A percentile compares a stretch with the other conserved stretches of the same genome.
phyloP scores from a whole-genome alignment of 2,329 filamentous ascomycete genomes.

The Hypocreales sp. region DNA sequence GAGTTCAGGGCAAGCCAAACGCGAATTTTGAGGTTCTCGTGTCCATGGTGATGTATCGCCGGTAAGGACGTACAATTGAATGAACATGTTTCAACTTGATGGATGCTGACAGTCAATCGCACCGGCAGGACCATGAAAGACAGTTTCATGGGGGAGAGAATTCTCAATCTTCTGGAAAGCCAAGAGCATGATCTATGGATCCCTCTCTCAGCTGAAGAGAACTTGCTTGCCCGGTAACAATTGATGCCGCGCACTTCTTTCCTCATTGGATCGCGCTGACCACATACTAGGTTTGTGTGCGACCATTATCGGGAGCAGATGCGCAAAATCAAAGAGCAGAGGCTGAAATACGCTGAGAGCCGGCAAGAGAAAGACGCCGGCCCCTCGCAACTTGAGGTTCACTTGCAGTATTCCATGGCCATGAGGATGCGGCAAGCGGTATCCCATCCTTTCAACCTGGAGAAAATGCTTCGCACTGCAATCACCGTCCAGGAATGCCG shows the following conservation, averaged over 20 bases:
- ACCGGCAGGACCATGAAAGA: slow-evolving; percentile 11
- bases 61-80: slow-evolving; percentile 10
- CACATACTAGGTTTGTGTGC: too few relatives aligned
- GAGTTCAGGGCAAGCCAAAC: slow-evolving; percentile 4
- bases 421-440: slow-evolving; percentile 7
- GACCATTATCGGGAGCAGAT: too few relatives aligned
- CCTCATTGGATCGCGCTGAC: not conserved
- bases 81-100: too few relatives aligned
- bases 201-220: slow-evolving; percentile 11
- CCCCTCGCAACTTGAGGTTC: too few relatives aligned
- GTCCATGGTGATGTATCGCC: slow-evolving; percentile 12
- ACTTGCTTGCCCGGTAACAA: slow-evolving; percentile 9
- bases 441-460: slow-evolving; percentile 14
- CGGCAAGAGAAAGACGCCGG: too few relatives aligned
- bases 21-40: slow-evolving; percentile 7
- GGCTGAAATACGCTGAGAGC: too few relatives aligned
- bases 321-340: too few relatives aligned
- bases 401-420: too few relatives aligned
- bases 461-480: slow-evolving; percentile 8
- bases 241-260: not conserved
- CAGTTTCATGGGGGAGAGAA: slow-evolving; percentile 10
- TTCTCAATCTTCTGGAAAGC: slow-evolving; percentile 10
- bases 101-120: too few relatives aligned
- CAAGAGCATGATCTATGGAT: slow-evolving; percentile 8
- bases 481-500: not conserved